These are phyloP conservation scores for Neopestalotiopsis sp. DNA, from an alignment of 2,329 filamentous ascomycete species.

Conservation along the genomic window DNA sequence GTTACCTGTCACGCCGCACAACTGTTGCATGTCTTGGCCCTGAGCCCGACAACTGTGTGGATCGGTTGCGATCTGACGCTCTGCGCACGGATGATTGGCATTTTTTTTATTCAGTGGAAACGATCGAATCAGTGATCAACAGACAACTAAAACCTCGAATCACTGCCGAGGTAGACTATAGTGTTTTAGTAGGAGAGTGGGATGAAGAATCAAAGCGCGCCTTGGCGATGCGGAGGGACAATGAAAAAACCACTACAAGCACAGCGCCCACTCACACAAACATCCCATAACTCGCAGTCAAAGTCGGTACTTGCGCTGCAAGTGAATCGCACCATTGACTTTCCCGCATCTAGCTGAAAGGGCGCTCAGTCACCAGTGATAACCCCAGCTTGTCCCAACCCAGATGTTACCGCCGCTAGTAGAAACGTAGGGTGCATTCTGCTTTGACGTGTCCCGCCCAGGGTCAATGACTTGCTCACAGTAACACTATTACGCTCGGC, in stretches of 20 bases:
- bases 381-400: background rate
- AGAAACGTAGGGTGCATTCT: background rate
- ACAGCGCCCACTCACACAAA: background rate
- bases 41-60: background rate
- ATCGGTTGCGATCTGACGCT: background rate
- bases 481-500: background rate
- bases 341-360: background rate
- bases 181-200: background rate
- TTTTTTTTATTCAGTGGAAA: background rate
- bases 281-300: background rate
- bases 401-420: background rate
- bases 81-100: background rate
- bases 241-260: too few relatives aligned
- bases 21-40: background rate
- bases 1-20: background rate
- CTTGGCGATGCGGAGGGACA: background rate
- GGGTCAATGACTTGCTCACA: background rate
- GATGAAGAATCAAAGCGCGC: background rate
- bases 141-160: background rate
- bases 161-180: background rate
- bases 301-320: background rate
- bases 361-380: background rate
- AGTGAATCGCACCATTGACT: background rate
- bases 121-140: background rate
- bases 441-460: background rate